Percentiles rank a stretch among this genome's conserved stretches.
phyloP scores from a whole-genome alignment of 1,139 yeast species.

The Candida smagusa region DNA sequence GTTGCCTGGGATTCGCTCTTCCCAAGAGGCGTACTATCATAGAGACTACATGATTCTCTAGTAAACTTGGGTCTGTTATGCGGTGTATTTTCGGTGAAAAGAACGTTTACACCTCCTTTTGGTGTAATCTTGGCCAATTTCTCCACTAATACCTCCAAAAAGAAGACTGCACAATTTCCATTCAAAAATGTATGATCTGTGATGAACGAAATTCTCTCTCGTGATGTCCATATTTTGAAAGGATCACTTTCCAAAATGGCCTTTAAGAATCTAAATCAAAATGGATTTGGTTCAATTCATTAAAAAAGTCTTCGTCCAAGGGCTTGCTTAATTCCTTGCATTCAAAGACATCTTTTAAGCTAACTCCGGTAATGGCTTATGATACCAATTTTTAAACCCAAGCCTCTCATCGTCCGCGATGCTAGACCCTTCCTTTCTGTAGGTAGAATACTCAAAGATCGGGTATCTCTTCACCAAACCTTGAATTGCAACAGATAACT shows the following conservation, averaged over 20 bases:
- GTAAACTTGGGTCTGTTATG: not conserved
- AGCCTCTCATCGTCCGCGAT: conserved; percentile 9
- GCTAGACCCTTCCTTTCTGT: conserved; percentile 9
- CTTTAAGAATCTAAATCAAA: conserved; percentile 15
- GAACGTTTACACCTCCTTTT: too few species aligned
- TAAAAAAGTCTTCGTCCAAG: not conserved
- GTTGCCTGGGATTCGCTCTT: too few species aligned
- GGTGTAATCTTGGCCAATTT: conserved; percentile 9
- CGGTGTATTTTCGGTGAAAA: too few species aligned
- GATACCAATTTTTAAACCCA: conserved; percentile 14
- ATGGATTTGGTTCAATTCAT: conserved; percentile 13
- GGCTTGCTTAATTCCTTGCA: conserved; percentile 7
- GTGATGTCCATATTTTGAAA: conserved; percentile 15
- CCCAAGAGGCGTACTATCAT: too few species aligned
- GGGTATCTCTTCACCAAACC: conserved; percentile 21
- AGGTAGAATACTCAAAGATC: conserved; percentile 20
- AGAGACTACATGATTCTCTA: not conserved
- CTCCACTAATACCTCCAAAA: conserved; percentile 28
- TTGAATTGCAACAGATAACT: conserved; percentile 26
- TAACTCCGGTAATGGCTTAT: conserved; percentile 19
- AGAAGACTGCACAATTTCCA: conserved; percentile 32
- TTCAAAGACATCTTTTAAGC: conserved; percentile 25
- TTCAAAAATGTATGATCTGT: conserved; percentile 36
- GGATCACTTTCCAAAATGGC: conserved; percentile 32
- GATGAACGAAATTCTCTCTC: conserved; percentile 20